phyloP scores from a whole-genome alignment of 495 filamentous ascomycete species.

The Neohortaea acidophila region DNA sequence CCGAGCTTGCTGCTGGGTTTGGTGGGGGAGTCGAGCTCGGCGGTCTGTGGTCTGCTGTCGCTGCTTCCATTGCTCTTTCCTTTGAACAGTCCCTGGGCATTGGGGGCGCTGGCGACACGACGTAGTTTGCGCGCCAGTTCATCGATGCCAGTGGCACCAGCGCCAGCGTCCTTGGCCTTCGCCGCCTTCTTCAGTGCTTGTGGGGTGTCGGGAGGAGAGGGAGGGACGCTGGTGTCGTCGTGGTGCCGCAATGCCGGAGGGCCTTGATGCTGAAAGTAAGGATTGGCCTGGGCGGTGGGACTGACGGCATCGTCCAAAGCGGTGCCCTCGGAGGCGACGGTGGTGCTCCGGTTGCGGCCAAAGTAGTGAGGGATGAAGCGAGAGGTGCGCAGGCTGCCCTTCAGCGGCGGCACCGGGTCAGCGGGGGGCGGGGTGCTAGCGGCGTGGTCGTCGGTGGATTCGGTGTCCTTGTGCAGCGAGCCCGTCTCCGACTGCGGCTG shows the following conservation, averaged over 20 bases:
- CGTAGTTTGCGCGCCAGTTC: constrained; percentile 79
- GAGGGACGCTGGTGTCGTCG: constrained; percentile 87
- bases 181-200: constrained; percentile 44
- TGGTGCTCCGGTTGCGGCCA: constrained; percentile 65
- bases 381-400: constrained; percentile 62
- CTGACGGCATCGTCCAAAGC: constrained; percentile 74
- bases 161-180: constrained; percentile 52
- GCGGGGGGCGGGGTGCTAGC: too few species aligned
- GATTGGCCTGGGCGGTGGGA: constrained; percentile 88
- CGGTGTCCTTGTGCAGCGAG: constrained; percentile 20
- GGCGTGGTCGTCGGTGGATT: constrained; percentile 30
- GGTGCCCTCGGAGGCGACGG: constrained; percentile 88
- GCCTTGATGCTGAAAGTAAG: constrained; percentile 94
- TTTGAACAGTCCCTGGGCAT: constrained; percentile 80
- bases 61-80: constrained; percentile 40
- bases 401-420: constrained; percentile 41
- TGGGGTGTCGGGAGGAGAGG: constrained; percentile 89
- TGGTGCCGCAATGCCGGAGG: constrained; percentile 84
- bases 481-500: constrained; percentile 14
- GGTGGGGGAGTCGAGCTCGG: constrained; percentile 62
- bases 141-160: constrained; percentile 81
- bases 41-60: constrained; percentile 53
- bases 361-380: constrained; percentile 64
- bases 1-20: constrained; percentile 19
- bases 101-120: constrained; percentile 88